Base-by-base conservation (phyloP, 495 filamentous ascomycete genomes). In the Podospora appendiculata region DNA sequence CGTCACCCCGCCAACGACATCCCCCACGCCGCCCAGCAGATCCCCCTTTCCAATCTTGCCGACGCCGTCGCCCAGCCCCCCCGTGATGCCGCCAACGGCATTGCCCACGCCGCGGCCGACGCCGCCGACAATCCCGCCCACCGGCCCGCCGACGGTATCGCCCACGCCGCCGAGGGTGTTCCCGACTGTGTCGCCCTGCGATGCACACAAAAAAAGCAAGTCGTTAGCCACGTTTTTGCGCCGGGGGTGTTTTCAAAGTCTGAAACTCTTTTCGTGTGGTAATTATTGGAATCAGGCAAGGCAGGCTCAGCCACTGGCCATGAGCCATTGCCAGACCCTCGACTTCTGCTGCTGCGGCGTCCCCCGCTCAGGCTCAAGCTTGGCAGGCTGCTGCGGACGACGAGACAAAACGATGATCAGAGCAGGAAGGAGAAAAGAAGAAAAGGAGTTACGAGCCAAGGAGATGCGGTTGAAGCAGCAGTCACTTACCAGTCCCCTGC, bases 11-110 rank as follows among this genome's bases (percentile, higher is more conserved):
- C 59, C 59, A 13, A 61, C 45, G 13, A 61, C 53, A 25, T 35
- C 41, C 1, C 59, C 59, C 39, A 61, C 59, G 7, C 56, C 59
- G 32, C 59, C 59, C 13, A 61, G 59, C 40, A 61, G 6, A 39
- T 61, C 59, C 0, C 59, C 59, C 44, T 59, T 44, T 1, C 59
- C 59, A 36, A 61, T 56, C 47, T 61, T 61, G n/a, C 59, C 59
- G 8, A 61, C 56, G 9, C 59, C 59, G 25, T 56, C 50, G 2
- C 59, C 59, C 11, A 61, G 17, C 3, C 59, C 59, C 1, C 59
- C 59, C 19, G 59, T 61, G 8, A 61, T 52, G 17, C 59, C 59
- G 0, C 41, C 43, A 16, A 61, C 59, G 0, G 59, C 59, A 39
- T 51, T 51, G 19, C 59, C 59, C 0, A 61, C 59, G 12, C 59